Base-by-base conservation (phyloP, 371 early-diverging fungal genomes). In the Coemansia sp. region DNA sequence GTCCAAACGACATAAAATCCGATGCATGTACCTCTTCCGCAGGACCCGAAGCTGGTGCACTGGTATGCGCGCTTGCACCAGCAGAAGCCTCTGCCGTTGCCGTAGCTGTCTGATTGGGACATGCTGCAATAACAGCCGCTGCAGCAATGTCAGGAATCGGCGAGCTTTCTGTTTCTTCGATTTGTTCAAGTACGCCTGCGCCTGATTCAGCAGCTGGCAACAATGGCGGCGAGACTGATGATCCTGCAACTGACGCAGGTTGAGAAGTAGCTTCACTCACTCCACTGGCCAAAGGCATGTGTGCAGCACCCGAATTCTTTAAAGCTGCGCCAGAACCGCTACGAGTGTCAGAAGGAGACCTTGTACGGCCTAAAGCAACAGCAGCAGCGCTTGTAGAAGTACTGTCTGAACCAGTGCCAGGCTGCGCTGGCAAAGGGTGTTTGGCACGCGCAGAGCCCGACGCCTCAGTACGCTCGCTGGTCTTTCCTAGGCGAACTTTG, bases 1-100 rank as follows among this genome's bases (percentile, higher is more conserved):
- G 81, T 2, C 81, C 81, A 69, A 80, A 68, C 6, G 81, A 80
- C 81, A 80, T 80, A 42, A 80, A 69, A 45, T 80, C 81, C 21
- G 81, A 80, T 14, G 81, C 81, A 40, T 81, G 78, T 4, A 78
- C 71, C 13, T 71, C 80, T 16, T 72, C 69, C 16, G 55, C 59
- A 16, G 57, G 18, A 21, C 57, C 57, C 2, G 57, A n/a, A 10
- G 57, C 57, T 21, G 50, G 21, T 3, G 45, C 53, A 1, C 24
- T 22, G 4, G 50, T 22, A 10, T 51, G 50, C 0, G 66, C 63
- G 54, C 52, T 52, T 10, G 60, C 18, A 42, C 16, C 45, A 42
- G 45, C 40, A 34, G 53, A 16, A 14, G 47, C 48, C 4, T 22
- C 50, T 11, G 61, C n/a, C 7, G 42, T 14, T 34, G 26, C 39